Base-by-base conservation (phyloP, 1,284 basidiomycete species). In the Pseudozyma thailandica region DNA sequence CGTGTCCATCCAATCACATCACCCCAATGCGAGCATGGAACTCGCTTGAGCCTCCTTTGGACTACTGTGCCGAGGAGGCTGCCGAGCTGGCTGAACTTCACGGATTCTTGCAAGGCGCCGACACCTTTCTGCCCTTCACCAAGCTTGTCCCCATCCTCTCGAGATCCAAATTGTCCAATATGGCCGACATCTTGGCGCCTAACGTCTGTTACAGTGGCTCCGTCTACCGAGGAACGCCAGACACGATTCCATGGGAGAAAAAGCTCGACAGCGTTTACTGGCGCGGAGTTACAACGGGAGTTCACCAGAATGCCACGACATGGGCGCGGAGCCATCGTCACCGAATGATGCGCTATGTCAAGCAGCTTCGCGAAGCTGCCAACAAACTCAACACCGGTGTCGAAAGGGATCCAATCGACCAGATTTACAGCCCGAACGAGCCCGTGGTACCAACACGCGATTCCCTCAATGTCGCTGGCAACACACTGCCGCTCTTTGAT, bases 271-370 rank as follows among this genome's bases (percentile, higher is more conserved):
- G 23, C 16, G 21, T 69, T 2, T 69, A 69, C 42, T 69, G 65
- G 65, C 54, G 65, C 15, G 65, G 65, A 3, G 35, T 55, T 6
- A 58, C 45, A 0, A 69, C 65, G 4, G 65, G 65, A 3, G 33
- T 54, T 16, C 13, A 25, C 12, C 59, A 62, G 35, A 63, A 49
- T 3, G 16, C 55, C 0, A 37, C 41, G 28, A 58, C 42, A 0
- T 69, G 65, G 65, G 65, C 59, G n/a, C 16, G 47, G 3, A 59
- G 65, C 2, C 65, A 69, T 43, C 65, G 65, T 12, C 65, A 69
- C 13, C 59, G 65, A 3, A 56, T 58, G 55, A 26, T 62, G 38
- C 59, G 65, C 6, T 59, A 69, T 35, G 50, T 55, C 47, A 69
- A 63, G 47, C 65, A 69, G 49, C 55, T 69, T 4, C 58, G 59